A percentile compares a stretch with the other conserved stretches of the same genome.
Evolutionary conservation across 495 filamentous ascomycete genomes (phyloP).

Genomic region (Copromyces sp.): DNA sequence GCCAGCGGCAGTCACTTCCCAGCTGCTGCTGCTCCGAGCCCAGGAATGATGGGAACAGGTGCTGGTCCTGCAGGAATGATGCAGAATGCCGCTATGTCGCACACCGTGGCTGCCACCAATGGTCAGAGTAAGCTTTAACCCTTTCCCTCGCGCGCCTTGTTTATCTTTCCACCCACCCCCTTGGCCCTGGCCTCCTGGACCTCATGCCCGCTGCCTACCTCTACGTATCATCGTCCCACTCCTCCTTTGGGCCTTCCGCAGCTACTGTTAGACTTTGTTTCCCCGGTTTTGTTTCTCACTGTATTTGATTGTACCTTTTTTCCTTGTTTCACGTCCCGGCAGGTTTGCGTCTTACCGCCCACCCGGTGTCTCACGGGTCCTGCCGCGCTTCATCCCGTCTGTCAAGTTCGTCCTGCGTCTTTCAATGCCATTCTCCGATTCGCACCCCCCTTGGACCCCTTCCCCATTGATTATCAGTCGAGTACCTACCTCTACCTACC

Average conservation of each 20-base stretch:
- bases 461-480: not conserved
- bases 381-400: not conserved
- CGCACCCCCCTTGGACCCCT: not conserved
- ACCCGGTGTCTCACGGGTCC: not conserved
- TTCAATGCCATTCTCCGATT: not conserved
- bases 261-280: slow-evolving; percentile 1
- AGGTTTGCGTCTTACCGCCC: not conserved
- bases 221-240: slow-evolving; percentile 2
- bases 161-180: slow-evolving; percentile 4
- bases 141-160: slow-evolving; percentile 9
- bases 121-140: slow-evolving; percentile 35
- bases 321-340: not conserved
- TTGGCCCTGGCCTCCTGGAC: not conserved
- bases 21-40: slow-evolving; percentile 27
- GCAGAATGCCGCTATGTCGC: slow-evolving; percentile 42
- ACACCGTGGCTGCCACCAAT: slow-evolving; percentile 36
- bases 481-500: not conserved
- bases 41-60: slow-evolving; percentile 34
- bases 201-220: slow-evolving; percentile 4
- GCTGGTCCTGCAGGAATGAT: slow-evolving; percentile 42
- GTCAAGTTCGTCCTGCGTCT: not conserved
- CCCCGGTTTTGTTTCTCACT: slow-evolving; percentile 1
- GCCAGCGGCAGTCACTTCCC: slow-evolving; percentile 25
- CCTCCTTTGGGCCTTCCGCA: slow-evolving; percentile 6
- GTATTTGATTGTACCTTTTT: not conserved